Evolutionary conservation across 1,284 basidiomycete species (phyloP).

Genomic region (Cutaneotrichosporon sp.): DNA sequence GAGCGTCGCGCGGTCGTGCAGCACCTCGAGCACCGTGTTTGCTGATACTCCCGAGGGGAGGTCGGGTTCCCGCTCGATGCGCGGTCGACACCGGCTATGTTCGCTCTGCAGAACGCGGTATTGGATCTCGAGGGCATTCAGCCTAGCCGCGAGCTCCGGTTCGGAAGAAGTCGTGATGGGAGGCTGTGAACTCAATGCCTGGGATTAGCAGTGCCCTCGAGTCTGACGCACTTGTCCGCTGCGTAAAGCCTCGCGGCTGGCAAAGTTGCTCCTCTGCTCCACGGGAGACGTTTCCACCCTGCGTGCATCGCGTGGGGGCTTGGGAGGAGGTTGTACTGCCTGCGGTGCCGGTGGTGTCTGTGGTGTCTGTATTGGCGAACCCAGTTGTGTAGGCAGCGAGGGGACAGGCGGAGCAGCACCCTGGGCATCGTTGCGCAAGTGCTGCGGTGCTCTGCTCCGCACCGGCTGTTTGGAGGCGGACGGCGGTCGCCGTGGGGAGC

Average conservation of each 20-base stretch:
- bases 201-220: no score
- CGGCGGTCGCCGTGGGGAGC: no score
- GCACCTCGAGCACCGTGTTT: conserved; percentile 2
- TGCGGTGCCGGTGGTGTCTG: neutral
- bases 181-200: no score
- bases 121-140: conserved; percentile 17
- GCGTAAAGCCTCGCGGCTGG: neutral
- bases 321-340: neutral
- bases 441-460: no score
- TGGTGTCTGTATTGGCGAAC: no score
- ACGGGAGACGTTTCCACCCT: neutral
- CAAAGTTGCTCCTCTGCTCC: neutral
- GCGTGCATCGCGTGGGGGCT: neutral
- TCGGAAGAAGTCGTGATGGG: no score
- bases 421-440: no score
- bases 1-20: conserved; percentile 14
- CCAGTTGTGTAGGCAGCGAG: no score
- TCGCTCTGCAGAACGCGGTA: conserved; percentile 22
- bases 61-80: neutral
- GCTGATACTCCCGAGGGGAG: neutral
- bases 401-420: no score
- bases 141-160: neutral
- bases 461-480: no score
- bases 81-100: conserved; percentile 23
- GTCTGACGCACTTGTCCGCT: neutral